Base-by-base conservation (phyloP, 768 basidiomycete genomes). In the Lentinula boryana region DNA sequence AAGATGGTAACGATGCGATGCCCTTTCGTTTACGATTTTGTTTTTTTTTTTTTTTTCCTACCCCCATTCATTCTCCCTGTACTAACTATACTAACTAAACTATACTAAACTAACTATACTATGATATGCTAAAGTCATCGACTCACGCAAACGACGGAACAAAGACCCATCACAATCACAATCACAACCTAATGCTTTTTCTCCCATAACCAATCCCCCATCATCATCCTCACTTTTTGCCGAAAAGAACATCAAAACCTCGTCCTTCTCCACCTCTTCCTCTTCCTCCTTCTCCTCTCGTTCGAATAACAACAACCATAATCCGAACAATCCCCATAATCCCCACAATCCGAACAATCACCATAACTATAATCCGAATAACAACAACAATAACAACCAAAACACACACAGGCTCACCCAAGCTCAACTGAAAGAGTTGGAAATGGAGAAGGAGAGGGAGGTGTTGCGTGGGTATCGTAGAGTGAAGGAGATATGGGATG, bases 381-480 rank as follows among this genome's bases (percentile, higher is more conserved):
- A 67, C 15, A 73, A 75, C 36, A 78, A 79, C 50, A n/a, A n/a
- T n/a, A n/a, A n/a, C n/a, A n/a, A n/a, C n/a, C n/a, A n/a, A n/a
- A n/a, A n/a, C n/a, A n/a, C n/a, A n/a, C n/a, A n/a, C n/a, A 75
- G 85, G 36, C 76, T 91, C 21, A 82, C 82, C 0, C 71, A 79
- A 38, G 76, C 84, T 1, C 85, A 89, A 63, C 72, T 89, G 31
- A 78, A 81, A 48, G 83, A 83, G 59, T 75, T 87, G 27, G 91
- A 91, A 67, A 75, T 73, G 18, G 76, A 84, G 65, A 86, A 85
- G 64, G 89, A 91, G 71, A 80, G 78, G 61, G 86, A 87, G 63
- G 86, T 84, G 3, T 66, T 80, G 1, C 74, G 76, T 46, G 85
- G 85, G 10, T 89, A 87, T 70, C 73, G 71, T 32, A 76, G 83